These are phyloP conservation scores for Hypoxylon sp. DNA, from an alignment of 2,329 filamentous ascomycete genomes.

Conservation along the genomic window DNA sequence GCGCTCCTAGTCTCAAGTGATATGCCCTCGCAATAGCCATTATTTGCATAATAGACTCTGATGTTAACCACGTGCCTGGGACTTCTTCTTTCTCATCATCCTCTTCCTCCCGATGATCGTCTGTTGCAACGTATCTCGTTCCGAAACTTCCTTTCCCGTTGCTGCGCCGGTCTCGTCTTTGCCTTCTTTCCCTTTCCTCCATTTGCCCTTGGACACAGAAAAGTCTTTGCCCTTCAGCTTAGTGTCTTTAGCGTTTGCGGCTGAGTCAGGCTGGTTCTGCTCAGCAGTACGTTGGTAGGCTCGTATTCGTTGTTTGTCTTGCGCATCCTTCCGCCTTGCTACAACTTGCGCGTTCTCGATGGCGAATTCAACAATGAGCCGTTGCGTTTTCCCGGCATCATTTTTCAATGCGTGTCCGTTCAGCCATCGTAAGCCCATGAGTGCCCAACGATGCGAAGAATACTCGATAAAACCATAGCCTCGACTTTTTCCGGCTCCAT, in stretches of 20 bases:
- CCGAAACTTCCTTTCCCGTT: slow-evolving; percentile 39
- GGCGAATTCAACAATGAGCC: slow-evolving; percentile 94
- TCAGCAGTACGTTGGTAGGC: slow-evolving; percentile 44
- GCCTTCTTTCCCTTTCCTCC: slow-evolving; percentile 31
- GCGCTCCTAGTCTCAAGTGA: neutral
- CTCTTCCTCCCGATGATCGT: slow-evolving; percentile 88
- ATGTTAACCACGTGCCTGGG: slow-evolving; percentile 47
- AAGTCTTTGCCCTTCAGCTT: slow-evolving; percentile 45
- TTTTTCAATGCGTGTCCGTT: slow-evolving; percentile 76
- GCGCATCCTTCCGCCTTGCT: slow-evolving; percentile 73
- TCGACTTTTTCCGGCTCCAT: slow-evolving; percentile 81
- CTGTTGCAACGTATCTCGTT: slow-evolving; percentile 61
- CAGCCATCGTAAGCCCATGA: slow-evolving; percentile 94
- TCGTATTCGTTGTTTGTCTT: slow-evolving; percentile 40
- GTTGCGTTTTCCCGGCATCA: slow-evolving; percentile 79
- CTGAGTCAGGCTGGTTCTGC: slow-evolving; percentile 31
- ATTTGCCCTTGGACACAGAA: slow-evolving; percentile 46
- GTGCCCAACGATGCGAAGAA: slow-evolving; percentile 87
- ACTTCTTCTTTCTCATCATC: slow-evolving; percentile 76
- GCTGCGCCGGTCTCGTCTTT: slow-evolving; percentile 28
- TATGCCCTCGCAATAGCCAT: neutral
- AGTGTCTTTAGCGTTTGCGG: slow-evolving; percentile 4
- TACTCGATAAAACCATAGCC: slow-evolving; percentile 99
- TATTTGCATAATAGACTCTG: neutral
- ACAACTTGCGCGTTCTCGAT: slow-evolving; percentile 98